Base-by-base conservation (phyloP, 140 eudicot species). In the Bidens hawaiensis region DNA sequence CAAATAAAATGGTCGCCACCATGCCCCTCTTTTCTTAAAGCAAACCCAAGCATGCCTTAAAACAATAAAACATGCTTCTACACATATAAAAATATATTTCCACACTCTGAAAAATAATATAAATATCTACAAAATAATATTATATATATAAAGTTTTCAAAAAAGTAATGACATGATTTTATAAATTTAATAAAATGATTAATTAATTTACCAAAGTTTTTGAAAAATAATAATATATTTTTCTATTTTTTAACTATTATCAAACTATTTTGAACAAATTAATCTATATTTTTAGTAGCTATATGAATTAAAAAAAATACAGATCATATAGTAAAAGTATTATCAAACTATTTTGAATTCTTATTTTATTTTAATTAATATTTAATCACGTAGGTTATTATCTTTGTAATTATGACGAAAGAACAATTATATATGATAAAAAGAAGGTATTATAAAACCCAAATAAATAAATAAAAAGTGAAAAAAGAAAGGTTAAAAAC, bases 11-110 rank as follows among this genome's bases (percentile, higher is more conserved):
- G 78, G 78, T 57, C 34, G 59, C 12, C 65, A 59, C 55, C 50
- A 47, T 69, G 47, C 67, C 40, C 22, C 3, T 34, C 63, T 47
- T 63, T 52, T 75, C 70, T 64, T 54, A 66, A 75, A 74, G 75
- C 74, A 28, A 70, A 61, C 63, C 33, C 63, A 60, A 70, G 52
- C 42, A 78, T 74, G 76, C 76, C 79, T 78, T 70, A 66, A 71
- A 55, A 65, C 68, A 57, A 72, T 40, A 28, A 54, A 59, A 64
- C 72, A 73, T 45, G 56, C 43, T 47, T 50, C 62, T 36, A 47
- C 1, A 25, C n/a, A n/a, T n/a, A n/a, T n/a, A 36, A 31, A 5
- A 31, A 31, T 2, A 31, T 31, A 31, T 31, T 31, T 31, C 38
- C 38, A 31, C 38, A 31, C 38, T 31, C 6, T 2, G 3, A 3